Evolutionary conservation across 306 rosid genomes (phyloP).

Genomic region (Lathyrus aphaca): DNA sequence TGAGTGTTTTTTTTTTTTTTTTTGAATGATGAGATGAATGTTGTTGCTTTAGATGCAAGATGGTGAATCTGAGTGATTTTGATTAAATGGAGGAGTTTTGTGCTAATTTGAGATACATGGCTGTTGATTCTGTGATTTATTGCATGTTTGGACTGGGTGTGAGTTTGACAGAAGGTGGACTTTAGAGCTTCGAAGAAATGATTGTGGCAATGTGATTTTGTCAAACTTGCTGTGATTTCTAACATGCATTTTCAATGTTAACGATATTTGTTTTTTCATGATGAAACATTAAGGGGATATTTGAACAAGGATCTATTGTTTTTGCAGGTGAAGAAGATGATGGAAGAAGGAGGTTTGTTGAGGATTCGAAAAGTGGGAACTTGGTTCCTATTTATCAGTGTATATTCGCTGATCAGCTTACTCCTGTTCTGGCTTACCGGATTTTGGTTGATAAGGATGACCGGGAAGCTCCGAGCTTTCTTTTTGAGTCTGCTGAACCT

Average conservation of each 20-base stretch:
- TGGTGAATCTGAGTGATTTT: slow-evolving; percentile 9
- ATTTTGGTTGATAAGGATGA: slow-evolving; percentile 71
- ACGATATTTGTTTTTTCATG: neutral
- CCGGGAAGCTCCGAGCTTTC: slow-evolving; percentile 82
- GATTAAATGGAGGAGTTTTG: neutral
- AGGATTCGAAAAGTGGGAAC: slow-evolving; percentile 64
- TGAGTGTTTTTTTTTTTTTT: neutral
- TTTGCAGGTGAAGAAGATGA: slow-evolving; percentile 52
- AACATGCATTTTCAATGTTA: neutral
- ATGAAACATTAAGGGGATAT: neutral
- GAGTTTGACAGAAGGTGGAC: neutral
- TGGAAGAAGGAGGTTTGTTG: slow-evolving; percentile 49
- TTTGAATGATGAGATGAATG: slow-evolving; percentile 19
- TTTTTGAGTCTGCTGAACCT: slow-evolving; percentile 81
- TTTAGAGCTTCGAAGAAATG: neutral
- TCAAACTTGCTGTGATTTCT: neutral
- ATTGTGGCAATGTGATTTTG: neutral
- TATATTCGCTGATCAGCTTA: slow-evolving; percentile 81
- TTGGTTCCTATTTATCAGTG: slow-evolving; percentile 65
- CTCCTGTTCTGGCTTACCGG: slow-evolving; percentile 79
- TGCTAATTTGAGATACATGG: slow-evolving; percentile 3
- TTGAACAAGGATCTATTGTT: neutral
- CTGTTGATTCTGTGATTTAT: slow-evolving; percentile 3
- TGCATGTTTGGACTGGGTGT: neutral
- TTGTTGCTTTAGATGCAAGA: neutral